These are phyloP conservation scores for Scolecobasidium constrictum DNA, from an alignment of 2,329 filamentous ascomycete genomes.

Conservation along the genomic window DNA sequence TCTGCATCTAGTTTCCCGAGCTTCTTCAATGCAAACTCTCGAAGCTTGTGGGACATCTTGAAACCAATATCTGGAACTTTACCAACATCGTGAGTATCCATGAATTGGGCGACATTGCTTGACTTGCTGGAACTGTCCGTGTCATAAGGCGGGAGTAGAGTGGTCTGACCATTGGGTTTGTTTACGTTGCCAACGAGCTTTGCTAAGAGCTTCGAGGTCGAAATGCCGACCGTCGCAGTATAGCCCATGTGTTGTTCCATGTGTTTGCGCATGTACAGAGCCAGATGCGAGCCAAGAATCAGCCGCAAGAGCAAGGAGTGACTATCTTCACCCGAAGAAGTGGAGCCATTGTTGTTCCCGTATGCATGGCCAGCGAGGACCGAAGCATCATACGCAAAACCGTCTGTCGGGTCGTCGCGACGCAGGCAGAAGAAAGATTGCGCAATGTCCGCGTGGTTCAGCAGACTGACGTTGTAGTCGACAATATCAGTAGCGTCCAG, in stretches of 20 bases:
- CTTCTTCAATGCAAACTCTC: conserved; percentile 40
- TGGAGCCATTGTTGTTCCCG: conserved; percentile 22
- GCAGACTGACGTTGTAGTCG: conserved; percentile 62
- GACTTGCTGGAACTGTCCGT: conserved; percentile 15
- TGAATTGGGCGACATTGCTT: conserved; percentile 53
- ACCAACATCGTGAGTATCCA: conserved; percentile 65
- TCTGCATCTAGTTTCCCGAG: not conserved
- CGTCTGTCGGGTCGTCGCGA: conserved; percentile 60
- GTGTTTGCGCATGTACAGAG: conserved; percentile 57
- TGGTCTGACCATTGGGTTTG: conserved; percentile 83
- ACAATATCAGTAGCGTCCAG: conserved; percentile 80
- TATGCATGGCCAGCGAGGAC: conserved; percentile 53
- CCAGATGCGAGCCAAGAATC: conserved; percentile 56
- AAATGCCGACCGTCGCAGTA: conserved; percentile 78
- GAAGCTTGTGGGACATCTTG: conserved; percentile 60
- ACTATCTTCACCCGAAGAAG: not conserved
- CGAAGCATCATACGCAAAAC: conserved; percentile 69
- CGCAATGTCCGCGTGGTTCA: conserved; percentile 55
- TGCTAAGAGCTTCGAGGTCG: conserved; percentile 75
- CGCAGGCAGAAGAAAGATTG: conserved; percentile 74
- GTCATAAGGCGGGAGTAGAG: conserved; percentile 56
- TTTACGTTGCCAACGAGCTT: conserved; percentile 77
- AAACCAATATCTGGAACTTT: conserved; percentile 79
- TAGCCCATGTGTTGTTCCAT: conserved; percentile 71
- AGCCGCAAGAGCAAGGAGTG: conserved; percentile 3